Conservation (phyloP, 2,329 filamentous ascomycete species). For the Aspergillus ochraceoroseus region DNA sequence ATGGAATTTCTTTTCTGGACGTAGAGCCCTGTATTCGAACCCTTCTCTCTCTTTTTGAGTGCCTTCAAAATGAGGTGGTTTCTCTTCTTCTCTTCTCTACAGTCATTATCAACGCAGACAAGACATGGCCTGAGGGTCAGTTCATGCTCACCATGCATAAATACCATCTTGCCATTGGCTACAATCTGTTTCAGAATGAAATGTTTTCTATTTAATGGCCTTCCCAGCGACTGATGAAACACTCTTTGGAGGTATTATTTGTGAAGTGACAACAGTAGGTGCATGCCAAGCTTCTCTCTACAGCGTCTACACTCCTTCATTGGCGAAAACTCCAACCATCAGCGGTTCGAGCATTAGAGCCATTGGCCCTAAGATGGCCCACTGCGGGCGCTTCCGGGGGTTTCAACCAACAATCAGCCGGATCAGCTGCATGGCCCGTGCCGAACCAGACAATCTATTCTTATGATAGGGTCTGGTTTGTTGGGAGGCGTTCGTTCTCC, state of each 20-base stretch:
- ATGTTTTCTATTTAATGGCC: background rate
- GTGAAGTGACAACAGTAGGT: constrained; percentile 13
- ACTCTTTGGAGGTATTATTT: constrained; percentile 1
- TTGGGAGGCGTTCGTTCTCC: background rate
- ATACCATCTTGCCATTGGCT: constrained; percentile 8
- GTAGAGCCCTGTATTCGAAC: too few species aligned
- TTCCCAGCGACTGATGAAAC: constrained; percentile 19
- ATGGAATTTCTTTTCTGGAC: too few species aligned
- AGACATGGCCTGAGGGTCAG: background rate
- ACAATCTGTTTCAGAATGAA: constrained; percentile 1
- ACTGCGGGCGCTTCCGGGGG: background rate
- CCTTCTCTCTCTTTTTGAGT: background rate
- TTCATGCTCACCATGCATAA: background rate
- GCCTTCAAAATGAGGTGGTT: too few species aligned
- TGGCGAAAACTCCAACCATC: constrained; percentile 10
- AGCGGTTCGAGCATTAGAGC: constrained; percentile 11
- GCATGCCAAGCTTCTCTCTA: constrained; percentile 25
- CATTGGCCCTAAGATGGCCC: constrained; percentile 9
- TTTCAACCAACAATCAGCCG: constrained; percentile 10
- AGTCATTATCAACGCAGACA: too few species aligned
- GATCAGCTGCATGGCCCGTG: constrained; percentile 5
- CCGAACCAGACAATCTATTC: constrained; percentile 3
- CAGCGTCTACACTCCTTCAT: constrained; percentile 3
- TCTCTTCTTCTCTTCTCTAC: too few species aligned
- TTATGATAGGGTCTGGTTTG: constrained; percentile 4